A percentile compares a stretch with the other conserved stretches of the same genome.
Conservation (phyloP, 441 rosid genomes). For the Erodium texanum region DNA sequence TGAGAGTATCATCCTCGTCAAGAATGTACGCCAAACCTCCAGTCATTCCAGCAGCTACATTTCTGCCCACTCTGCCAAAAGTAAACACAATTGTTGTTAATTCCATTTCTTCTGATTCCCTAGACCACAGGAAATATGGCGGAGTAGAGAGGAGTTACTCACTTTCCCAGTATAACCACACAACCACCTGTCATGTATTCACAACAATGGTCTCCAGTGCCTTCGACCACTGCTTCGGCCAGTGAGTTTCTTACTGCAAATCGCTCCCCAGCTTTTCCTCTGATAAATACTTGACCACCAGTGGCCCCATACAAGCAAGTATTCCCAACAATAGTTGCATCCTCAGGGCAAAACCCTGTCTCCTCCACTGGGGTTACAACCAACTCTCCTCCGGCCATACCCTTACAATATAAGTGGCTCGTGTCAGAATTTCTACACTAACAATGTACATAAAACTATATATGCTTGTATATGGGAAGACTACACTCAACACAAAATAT, state of each 20-base stretch:
- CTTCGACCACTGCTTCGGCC: conserved; percentile 94
- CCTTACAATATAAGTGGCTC: conserved; percentile 34
- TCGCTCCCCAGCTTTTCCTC: conserved; percentile 95
- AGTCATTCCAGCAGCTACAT: conserved; percentile 97
- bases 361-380: conserved; percentile 66
- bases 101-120: conserved; percentile 6
- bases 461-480: background rate
- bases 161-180: conserved; percentile 94
- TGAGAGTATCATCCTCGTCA: conserved; percentile 73
- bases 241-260: conserved; percentile 97
- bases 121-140: background rate
- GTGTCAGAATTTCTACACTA: conserved; percentile 17
- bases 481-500: background rate
- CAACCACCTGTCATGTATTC: conserved; percentile 99
- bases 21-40: conserved; percentile 92
- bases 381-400: conserved; percentile 98
- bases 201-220: conserved; percentile 90
- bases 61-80: conserved; percentile 84
- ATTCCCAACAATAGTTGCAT: conserved; percentile 86
- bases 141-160: conserved; percentile 28
- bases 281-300: conserved; percentile 82
- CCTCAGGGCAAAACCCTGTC: conserved; percentile 74
- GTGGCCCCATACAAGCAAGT: conserved; percentile 97
- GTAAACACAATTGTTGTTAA: conserved; percentile 6
- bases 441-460: conserved; percentile 5